These are phyloP conservation scores for Exserohilum turcica DNA, from an alignment of 2,329 filamentous ascomycete species.

Conservation along the genomic window DNA sequence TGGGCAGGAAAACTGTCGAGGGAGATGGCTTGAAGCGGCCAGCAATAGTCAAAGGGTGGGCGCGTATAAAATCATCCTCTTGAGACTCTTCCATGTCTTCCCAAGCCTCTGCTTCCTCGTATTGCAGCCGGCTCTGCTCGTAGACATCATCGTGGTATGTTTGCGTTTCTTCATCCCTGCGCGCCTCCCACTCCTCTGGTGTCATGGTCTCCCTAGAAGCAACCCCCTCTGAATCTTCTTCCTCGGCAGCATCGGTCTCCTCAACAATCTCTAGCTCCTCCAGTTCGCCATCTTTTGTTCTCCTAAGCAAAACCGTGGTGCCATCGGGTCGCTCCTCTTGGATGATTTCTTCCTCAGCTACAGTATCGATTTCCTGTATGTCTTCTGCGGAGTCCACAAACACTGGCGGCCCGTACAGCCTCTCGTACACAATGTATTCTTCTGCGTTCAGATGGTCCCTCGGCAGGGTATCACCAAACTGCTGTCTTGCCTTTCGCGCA, in stretches of 20 bases:
- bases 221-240: conserved; percentile 29
- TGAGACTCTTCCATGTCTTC: conserved; percentile 32
- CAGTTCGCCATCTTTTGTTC: conserved; percentile 61
- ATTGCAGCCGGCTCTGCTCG: conserved; percentile 51
- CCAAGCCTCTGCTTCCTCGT: conserved; percentile 50
- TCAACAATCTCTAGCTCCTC: conserved; percentile 62
- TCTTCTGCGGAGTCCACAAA: conserved; percentile 66
- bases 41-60: conserved; percentile 74
- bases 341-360: conserved; percentile 54
- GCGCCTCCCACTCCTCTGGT: conserved; percentile 40
- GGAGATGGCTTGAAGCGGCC: conserved; percentile 78
- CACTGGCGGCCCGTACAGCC: conserved; percentile 76
- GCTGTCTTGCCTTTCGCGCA: conserved; percentile 72
- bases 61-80: conserved; percentile 57
- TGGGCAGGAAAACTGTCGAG: conserved; percentile 75
- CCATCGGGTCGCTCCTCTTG: conserved; percentile 39
- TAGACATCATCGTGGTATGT: conserved; percentile 43
- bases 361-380: conserved; percentile 49
- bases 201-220: conserved; percentile 34
- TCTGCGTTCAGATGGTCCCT: conserved; percentile 69
- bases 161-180: conserved; percentile 41
- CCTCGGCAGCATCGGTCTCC: conserved; percentile 11
- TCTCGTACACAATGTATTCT: conserved; percentile 76
- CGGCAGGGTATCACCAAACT: conserved; percentile 78
- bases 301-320: conserved; percentile 55